These are phyloP conservation scores for Aspergillus asperescens DNA, from an alignment of 495 filamentous ascomycete genomes.

Conservation along the genomic window DNA sequence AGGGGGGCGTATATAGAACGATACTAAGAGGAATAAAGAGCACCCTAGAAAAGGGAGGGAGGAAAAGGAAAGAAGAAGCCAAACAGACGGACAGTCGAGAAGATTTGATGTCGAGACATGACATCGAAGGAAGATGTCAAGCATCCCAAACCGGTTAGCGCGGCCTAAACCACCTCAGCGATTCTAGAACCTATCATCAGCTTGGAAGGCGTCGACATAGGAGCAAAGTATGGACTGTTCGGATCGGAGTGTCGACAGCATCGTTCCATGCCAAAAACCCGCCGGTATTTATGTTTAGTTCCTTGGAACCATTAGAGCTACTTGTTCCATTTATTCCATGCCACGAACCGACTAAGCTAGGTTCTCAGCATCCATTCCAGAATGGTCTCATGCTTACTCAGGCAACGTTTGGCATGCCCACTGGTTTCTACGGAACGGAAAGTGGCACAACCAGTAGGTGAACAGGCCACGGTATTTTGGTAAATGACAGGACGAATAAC, in stretches of 20 bases:
- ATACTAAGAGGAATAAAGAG: constrained; percentile 5
- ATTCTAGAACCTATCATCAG: constrained; percentile 22
- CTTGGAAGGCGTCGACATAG: neutral
- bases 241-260: neutral
- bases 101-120: constrained; percentile 25
- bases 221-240: neutral
- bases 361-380: neutral
- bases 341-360: neutral
- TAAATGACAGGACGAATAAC: neutral
- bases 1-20: constrained; percentile 1
- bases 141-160: constrained; percentile 24
- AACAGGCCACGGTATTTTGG: neutral
- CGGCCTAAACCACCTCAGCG: constrained; percentile 20
- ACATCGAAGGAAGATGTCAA: constrained; percentile 30
- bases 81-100: constrained; percentile 8
- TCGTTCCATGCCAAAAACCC: neutral
- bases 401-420: neutral
- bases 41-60: constrained; percentile 17
- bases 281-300: neutral
- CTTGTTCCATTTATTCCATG: neutral
- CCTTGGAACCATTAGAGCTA: constrained; percentile 1
- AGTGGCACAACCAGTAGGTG: neutral
- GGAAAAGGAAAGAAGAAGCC: constrained; percentile 1
- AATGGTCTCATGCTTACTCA: neutral
- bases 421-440: constrained; percentile 3